A percentile compares a stretch with the other conserved stretches of the same genome.
These are phyloP conservation scores for Isatis lusitanica DNA, from an alignment of 441 rosid genomes.

Conservation along the genomic window DNA sequence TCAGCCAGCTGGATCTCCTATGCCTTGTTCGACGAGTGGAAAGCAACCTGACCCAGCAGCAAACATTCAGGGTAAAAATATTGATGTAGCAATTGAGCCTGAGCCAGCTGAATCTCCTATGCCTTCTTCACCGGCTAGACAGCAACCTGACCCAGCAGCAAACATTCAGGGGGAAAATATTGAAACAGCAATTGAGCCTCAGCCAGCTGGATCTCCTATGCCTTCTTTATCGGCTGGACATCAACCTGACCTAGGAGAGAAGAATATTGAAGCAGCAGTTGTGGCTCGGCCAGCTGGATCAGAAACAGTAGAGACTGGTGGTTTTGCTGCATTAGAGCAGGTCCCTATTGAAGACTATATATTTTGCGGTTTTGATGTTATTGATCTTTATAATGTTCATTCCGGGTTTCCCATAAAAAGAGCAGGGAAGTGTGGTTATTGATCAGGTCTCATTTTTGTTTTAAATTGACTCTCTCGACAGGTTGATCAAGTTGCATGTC, in stretches of 20 bases:
- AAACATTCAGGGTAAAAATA: conserved; percentile 8
- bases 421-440: conserved; percentile 13
- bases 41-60: conserved; percentile 14
- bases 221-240: conserved; percentile 20
- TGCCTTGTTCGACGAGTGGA: conserved; percentile 21
- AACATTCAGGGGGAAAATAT: neutral
- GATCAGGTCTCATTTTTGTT: conserved; percentile 11
- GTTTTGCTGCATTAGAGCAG: conserved; percentile 25
- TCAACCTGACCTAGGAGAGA: conserved; percentile 16
- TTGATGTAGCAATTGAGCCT: conserved; percentile 9
- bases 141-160: conserved; percentile 22
- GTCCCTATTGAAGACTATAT: conserved; percentile 7
- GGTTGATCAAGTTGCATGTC: conserved; percentile 40
- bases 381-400: conserved; percentile 1
- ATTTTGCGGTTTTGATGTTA: conserved; percentile 3
- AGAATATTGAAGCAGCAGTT: conserved; percentile 5
- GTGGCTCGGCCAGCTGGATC: conserved; percentile 18
- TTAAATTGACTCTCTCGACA: conserved; percentile 32
- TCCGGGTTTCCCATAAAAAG: neutral
- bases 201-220: conserved; percentile 8
- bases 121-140: conserved; percentile 15
- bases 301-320: conserved; percentile 25
- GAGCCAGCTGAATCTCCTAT: conserved; percentile 11
- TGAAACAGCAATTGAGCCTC: conserved; percentile 19
- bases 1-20: conserved; percentile 4